Evolutionary conservation across 1,284 basidiomycete species (phyloP).

Genomic region (Boletus calvinii): DNA sequence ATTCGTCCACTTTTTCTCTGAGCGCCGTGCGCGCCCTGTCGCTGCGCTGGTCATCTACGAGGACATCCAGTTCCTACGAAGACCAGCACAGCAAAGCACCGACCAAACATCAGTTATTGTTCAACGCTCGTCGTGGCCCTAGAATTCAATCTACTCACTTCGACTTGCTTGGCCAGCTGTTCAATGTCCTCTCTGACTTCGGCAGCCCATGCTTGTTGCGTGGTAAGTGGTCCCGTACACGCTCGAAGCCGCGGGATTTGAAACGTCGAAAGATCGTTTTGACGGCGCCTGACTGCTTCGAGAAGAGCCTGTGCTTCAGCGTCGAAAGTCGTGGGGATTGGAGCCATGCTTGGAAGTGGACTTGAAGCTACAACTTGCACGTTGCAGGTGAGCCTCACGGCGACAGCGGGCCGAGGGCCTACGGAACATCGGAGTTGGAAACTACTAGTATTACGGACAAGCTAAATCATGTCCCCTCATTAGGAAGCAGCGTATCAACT

Average conservation of each 20-base stretch:
- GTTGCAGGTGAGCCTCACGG: neutral
- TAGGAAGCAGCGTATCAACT: no score
- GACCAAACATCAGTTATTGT: constrained; percentile 4
- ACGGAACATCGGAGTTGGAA: no score
- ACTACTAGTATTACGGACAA: no score
- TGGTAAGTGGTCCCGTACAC: constrained; percentile 62
- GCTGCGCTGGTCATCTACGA: constrained; percentile 65
- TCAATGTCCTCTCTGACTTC: constrained; percentile 79
- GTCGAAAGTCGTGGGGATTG: constrained; percentile 53
- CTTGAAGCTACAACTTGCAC: neutral
- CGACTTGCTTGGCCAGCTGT: constrained; percentile 57
- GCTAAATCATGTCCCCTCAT: no score
- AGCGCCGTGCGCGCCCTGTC: constrained; percentile 54
- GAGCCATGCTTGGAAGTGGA: constrained; percentile 51
- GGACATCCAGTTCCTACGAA: constrained; percentile 57
- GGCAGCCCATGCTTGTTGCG: constrained; percentile 71
- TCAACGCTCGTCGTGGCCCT: neutral
- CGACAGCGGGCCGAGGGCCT: neutral
- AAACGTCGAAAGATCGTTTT: constrained; percentile 62
- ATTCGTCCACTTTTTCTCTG: constrained; percentile 48
- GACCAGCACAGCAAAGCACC: neutral
- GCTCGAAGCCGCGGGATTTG: constrained; percentile 72
- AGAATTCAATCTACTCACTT: constrained; percentile 49
- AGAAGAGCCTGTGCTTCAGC: constrained; percentile 51
- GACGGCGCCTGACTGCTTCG: constrained; percentile 51